Conservation (phyloP, 768 basidiomycete species). For the Macrolepiota dolichaula region DNA sequence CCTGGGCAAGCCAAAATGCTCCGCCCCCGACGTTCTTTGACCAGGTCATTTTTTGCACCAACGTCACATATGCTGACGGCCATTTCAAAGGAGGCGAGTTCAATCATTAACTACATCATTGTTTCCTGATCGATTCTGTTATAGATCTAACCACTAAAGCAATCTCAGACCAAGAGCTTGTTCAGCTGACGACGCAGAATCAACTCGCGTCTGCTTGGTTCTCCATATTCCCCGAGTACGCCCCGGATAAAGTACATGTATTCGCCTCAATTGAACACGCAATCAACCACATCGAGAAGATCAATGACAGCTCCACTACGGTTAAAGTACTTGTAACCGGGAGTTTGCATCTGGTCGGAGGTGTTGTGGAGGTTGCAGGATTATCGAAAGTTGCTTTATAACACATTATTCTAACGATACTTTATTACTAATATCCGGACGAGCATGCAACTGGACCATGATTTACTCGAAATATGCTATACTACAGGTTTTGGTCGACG, state of each 20-base stretch:
- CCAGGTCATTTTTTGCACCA: slow-evolving; percentile 91
- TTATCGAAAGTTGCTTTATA: slow-evolving; percentile 68
- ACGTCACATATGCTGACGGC: slow-evolving; percentile 91
- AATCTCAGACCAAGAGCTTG: slow-evolving; percentile 58
- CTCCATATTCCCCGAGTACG: slow-evolving; percentile 56
- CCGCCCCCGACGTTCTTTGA: slow-evolving; percentile 59
- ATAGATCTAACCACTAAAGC: slow-evolving; percentile 77
- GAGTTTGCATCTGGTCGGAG: slow-evolving; percentile 91
- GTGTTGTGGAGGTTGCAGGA: slow-evolving; percentile 87
- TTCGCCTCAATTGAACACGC: slow-evolving; percentile 90
- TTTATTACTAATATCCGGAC: background rate
- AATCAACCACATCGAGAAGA: slow-evolving; percentile 54
- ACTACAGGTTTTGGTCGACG: too few species aligned
- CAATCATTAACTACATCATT: background rate
- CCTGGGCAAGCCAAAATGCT: slow-evolving; percentile 35
- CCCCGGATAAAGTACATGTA: slow-evolving; percentile 64
- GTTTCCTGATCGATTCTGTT: background rate
- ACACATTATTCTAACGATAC: background rate
- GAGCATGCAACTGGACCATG: background rate
- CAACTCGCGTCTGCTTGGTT: slow-evolving; percentile 76
- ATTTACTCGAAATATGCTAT: background rate
- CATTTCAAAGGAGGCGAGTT: slow-evolving; percentile 81
- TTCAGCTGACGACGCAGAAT: slow-evolving; percentile 69
- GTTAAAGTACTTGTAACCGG: slow-evolving; percentile 82
- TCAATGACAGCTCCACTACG: slow-evolving; percentile 23